These are phyloP conservation scores for Lophiotrema nucula DNA, from an alignment of 495 filamentous ascomycete genomes.

Conservation along the genomic window DNA sequence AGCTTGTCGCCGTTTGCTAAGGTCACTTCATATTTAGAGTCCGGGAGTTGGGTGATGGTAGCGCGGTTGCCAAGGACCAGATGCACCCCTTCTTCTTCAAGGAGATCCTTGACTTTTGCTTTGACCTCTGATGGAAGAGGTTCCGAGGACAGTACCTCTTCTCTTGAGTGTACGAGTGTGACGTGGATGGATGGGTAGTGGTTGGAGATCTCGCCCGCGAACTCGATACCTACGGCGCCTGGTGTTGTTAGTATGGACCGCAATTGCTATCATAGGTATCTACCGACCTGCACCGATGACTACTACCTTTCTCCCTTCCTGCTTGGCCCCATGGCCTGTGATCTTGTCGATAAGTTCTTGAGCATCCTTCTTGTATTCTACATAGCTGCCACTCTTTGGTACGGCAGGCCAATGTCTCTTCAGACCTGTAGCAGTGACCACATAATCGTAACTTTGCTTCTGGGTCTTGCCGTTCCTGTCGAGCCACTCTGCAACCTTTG, in stretches of 20 bases:
- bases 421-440: slow-evolving; percentile 61
- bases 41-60: slow-evolving; percentile 39
- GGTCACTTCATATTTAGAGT: slow-evolving; percentile 46
- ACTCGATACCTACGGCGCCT: slow-evolving; percentile 68
- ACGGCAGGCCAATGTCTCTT: slow-evolving; percentile 62
- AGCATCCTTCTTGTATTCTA: slow-evolving; percentile 59
- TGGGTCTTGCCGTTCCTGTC: slow-evolving; percentile 33
- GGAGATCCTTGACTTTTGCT: slow-evolving; percentile 49
- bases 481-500: slow-evolving; percentile 38
- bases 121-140: slow-evolving; percentile 65
- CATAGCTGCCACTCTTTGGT: slow-evolving; percentile 53
- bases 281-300: slow-evolving; percentile 55
- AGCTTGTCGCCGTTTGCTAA: slow-evolving; percentile 56
- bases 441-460: slow-evolving; percentile 59
- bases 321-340: slow-evolving; percentile 36
- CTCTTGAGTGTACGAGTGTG: slow-evolving; percentile 65
- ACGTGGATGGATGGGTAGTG: slow-evolving; percentile 57
- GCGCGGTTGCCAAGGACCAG: slow-evolving; percentile 54
- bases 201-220: slow-evolving; percentile 65
- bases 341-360: slow-evolving; percentile 44
- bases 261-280: background rate
- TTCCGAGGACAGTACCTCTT: slow-evolving; percentile 63
- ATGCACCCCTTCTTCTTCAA: slow-evolving; percentile 56
- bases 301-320: slow-evolving; percentile 50
- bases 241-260: background rate